A percentile compares a stretch with the other conserved stretches of the same genome.
These are phyloP conservation scores for Vaccinium macrocarpon DNA, from an alignment of 148 eudicot species.

Conservation along the genomic window DNA sequence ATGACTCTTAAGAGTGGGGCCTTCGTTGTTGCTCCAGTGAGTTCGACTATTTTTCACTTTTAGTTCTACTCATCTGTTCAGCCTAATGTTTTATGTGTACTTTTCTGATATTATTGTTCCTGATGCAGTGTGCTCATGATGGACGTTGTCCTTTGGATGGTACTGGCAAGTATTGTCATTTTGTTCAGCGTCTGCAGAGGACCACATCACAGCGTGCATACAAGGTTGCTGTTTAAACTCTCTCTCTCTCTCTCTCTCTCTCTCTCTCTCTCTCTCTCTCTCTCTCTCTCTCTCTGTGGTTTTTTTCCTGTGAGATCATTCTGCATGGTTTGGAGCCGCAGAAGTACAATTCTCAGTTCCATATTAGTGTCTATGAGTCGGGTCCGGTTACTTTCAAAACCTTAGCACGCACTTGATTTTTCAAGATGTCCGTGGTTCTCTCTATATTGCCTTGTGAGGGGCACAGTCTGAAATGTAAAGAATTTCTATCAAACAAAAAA, in stretches of 20 bases:
- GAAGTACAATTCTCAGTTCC: background rate
- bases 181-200: constrained; percentile 90
- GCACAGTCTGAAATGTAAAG: background rate
- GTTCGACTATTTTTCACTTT: constrained; percentile 28
- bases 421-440: background rate
- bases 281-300: background rate
- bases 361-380: background rate
- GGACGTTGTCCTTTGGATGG: constrained; percentile 84
- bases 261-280: background rate
- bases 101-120: background rate
- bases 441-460: background rate
- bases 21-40: constrained; percentile 88
- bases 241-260: too few relatives aligned
- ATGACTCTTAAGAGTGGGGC: constrained; percentile 57
- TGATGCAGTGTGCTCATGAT: constrained; percentile 84
- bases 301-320: background rate
- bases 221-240: constrained; percentile 53
- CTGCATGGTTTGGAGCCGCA: background rate
- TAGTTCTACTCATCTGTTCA: background rate
- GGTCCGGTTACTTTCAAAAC: background rate
- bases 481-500: background rate
- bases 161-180: constrained; percentile 85
- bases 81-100: background rate
- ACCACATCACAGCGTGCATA: constrained; percentile 78
- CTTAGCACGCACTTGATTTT: background rate